Conservation (phyloP, 331 rosid species). For the Acacia pycnantha region DNA sequence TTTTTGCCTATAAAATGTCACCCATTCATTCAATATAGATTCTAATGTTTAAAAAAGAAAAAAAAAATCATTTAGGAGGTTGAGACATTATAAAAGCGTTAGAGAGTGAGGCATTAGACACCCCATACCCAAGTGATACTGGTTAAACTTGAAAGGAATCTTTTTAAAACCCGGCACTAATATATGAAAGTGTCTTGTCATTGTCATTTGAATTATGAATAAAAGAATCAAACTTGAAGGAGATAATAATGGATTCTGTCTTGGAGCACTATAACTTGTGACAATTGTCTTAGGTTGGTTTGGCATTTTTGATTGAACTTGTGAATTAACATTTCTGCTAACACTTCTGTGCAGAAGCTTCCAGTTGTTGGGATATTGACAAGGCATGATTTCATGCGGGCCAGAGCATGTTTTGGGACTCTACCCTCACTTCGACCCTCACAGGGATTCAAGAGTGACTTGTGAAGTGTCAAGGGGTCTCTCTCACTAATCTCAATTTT, state of each 20-base stretch:
- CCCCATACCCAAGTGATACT: too few species aligned
- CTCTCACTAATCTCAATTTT: too few species aligned
- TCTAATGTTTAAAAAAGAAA: too few species aligned
- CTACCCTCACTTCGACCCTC: constrained; percentile 38
- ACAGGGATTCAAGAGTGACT: constrained; percentile 31
- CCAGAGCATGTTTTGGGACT: constrained; percentile 56
- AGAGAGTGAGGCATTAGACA: too few species aligned
- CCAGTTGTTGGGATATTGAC: constrained; percentile 62
- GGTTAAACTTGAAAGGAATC: neutral
- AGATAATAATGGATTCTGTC: neutral
- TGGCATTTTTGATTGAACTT: neutral
- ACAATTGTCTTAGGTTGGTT: neutral
- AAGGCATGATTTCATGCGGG: constrained; percentile 65
- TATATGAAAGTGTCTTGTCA: neutral
- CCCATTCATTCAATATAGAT: too few species aligned
- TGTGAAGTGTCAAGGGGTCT: too few species aligned
- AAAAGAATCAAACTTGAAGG: neutral
- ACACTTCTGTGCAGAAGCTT: constrained; percentile 46
- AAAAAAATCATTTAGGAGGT: too few species aligned
- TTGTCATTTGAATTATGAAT: neutral
- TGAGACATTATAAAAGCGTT: too few species aligned
- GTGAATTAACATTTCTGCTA: neutral
- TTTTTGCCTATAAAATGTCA: too few species aligned
- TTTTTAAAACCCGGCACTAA: neutral
- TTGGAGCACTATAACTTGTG: neutral